Conservation (phyloP, 768 basidiomycete genomes). For the Tubosaeta sp. region DNA sequence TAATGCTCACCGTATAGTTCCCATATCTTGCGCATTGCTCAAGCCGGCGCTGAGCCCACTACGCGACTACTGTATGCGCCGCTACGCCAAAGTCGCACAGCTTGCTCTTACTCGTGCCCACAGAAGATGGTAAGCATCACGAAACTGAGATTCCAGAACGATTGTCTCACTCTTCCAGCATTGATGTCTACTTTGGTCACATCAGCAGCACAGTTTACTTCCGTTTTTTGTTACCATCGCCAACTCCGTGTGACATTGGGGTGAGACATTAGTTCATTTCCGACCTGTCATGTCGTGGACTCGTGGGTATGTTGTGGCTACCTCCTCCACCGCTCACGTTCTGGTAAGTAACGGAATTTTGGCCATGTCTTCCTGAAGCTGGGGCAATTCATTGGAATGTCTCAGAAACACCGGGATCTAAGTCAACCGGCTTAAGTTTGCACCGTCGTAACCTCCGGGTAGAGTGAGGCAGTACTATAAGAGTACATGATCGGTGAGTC, state of each 20-base stretch:
- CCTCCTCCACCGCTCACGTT: neutral
- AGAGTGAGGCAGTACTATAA: neutral
- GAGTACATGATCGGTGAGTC: neutral
- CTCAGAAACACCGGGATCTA: neutral
- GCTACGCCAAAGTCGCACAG: neutral
- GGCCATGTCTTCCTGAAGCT: neutral
- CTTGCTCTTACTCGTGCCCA: neutral
- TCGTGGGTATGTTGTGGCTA: neutral
- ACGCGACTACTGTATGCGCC: neutral
- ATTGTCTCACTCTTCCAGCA: conserved; percentile 15
- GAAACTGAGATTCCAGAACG: too few species aligned
- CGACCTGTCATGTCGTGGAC: neutral
- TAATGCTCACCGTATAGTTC: neutral
- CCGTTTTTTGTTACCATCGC: neutral
- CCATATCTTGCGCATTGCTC: neutral
- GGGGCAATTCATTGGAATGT: neutral
- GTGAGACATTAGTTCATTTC: conserved; percentile 18
- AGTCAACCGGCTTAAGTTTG: neutral
- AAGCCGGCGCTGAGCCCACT: neutral
- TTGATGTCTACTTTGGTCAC: neutral
- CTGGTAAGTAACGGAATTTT: conserved; percentile 1
- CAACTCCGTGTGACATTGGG: conserved; percentile 1
- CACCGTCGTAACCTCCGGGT: neutral
- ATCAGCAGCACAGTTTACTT: neutral
- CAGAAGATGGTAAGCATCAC: neutral